These are phyloP conservation scores for Niveomyces coronatus DNA, from an alignment of 2,329 filamentous ascomycete genomes.

Conservation along the genomic window DNA sequence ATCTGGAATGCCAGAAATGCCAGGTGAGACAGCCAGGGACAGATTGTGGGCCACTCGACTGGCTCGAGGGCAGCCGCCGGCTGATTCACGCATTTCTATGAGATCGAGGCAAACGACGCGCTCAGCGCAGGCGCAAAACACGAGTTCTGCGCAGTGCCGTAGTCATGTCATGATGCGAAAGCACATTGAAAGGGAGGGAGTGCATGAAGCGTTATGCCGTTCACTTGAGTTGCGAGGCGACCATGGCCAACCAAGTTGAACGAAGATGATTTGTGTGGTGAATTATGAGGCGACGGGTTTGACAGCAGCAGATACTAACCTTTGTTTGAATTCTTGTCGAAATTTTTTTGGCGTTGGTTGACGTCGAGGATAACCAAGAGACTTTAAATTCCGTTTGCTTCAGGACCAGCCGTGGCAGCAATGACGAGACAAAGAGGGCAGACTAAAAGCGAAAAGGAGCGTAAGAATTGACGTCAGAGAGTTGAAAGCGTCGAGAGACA, in stretches of 20 bases:
- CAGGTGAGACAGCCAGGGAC: conserved; percentile 8
- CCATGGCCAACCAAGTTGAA: neutral
- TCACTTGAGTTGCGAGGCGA: too few relatives aligned
- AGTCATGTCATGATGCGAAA: too few relatives aligned
- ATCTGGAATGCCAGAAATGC: conserved; percentile 8
- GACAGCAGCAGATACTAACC: neutral
- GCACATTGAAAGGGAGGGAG: too few relatives aligned
- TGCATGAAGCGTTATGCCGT: too few relatives aligned
- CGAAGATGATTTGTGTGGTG: neutral
- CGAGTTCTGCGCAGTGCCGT: too few relatives aligned
- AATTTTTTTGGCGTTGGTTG: conserved; percentile 3
- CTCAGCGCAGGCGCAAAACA: neutral
- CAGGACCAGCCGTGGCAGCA: conserved; percentile 10
- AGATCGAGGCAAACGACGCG: neutral
- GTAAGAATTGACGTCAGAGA: conserved; percentile 4
- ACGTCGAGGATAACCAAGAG: conserved; percentile 3
- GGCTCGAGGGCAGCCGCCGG: too few relatives aligned
- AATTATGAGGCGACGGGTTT: neutral
- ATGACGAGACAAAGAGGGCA: conserved; percentile 6
- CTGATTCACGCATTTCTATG: too few relatives aligned
- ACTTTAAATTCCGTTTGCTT: conserved; percentile 9
- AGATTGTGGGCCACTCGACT: too few relatives aligned
- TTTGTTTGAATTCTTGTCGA: conserved; percentile 4
- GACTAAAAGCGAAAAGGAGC: conserved; percentile 8
- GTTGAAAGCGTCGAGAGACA: neutral